Percentiles rank a stretch among this genome's conserved stretches.
phyloP scores from a whole-genome alignment of 352 stramenopile genomes.

The Phytophthora tubulina region DNA sequence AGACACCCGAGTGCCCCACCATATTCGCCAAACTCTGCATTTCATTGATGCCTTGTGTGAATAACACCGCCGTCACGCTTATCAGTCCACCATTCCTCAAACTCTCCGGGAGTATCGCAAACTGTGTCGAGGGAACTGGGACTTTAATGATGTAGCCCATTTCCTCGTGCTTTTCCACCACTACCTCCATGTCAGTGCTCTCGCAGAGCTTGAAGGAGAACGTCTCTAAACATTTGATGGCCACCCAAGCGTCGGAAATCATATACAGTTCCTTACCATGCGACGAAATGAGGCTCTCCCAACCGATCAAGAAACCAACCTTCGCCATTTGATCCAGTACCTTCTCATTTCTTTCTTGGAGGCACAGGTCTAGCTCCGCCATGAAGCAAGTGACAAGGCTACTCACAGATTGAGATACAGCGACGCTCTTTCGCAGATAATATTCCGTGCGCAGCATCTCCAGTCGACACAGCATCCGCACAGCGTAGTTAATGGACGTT shows the following conservation, averaged over 20 bases:
- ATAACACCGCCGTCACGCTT: conserved; percentile 79
- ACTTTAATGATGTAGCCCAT: conserved; percentile 79
- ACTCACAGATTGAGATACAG: conserved; percentile 86
- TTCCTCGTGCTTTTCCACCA: conserved; percentile 70
- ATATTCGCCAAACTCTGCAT: conserved; percentile 94
- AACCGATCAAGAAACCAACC: conserved; percentile 92
- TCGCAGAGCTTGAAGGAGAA: conserved; percentile 86
- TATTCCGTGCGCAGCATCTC: conserved; percentile 86
- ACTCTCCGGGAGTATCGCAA: conserved; percentile 57
- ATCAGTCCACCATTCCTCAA: conserved; percentile 72
- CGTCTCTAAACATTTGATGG: conserved; percentile 89
- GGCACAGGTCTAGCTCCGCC: conserved; percentile 76
- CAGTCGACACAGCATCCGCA: conserved; percentile 68
- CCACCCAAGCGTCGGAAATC: conserved; percentile 93
- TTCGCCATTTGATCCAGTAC: conserved; percentile 77
- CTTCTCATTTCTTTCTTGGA: conserved; percentile 64
- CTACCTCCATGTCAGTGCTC: conserved; percentile 50
- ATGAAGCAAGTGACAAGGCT: conserved; percentile 86
- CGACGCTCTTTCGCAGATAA: conserved; percentile 85
- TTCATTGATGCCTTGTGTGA: conserved; percentile 94
- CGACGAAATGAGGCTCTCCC: conserved; percentile 96
- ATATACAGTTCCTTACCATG: conserved; percentile 96
- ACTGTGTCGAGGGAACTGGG: conserved; percentile 51
- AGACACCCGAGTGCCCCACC: conserved; percentile 80
- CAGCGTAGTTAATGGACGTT: conserved; percentile 66